A percentile compares a stretch with the other conserved stretches of the same genome.
phyloP scores from a whole-genome alignment of 495 filamentous ascomycete species.

The Aspergillus taichungensis region DNA sequence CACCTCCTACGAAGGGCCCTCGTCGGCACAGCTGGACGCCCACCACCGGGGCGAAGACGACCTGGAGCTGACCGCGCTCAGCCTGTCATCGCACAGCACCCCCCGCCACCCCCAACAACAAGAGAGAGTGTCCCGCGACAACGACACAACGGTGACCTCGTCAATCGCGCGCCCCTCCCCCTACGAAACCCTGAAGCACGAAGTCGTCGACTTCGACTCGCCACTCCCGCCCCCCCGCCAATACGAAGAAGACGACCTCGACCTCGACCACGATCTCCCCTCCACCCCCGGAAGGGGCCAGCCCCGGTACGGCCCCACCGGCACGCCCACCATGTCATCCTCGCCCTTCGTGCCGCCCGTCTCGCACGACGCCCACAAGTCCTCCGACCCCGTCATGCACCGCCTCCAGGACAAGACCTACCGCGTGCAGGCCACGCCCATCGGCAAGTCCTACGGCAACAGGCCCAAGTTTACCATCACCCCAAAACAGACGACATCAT shows the following conservation, averaged over 20 bases:
- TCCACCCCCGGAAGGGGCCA: constrained; percentile 28
- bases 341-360: constrained; percentile 42
- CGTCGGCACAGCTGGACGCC: constrained; percentile 16
- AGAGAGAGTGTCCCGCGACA: constrained; percentile 26
- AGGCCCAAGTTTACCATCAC: constrained; percentile 30
- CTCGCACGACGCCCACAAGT: constrained; percentile 29
- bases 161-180: constrained; percentile 44
- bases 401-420: constrained; percentile 88
- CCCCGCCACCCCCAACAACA: constrained; percentile 42
- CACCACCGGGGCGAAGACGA: constrained; percentile 42
- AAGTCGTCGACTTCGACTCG: constrained; percentile 20
- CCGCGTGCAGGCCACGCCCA: constrained; percentile 83
- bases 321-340: constrained; percentile 27
- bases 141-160: constrained; percentile 52
- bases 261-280: constrained; percentile 19
- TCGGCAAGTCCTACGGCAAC: constrained; percentile 39
- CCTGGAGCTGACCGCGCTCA: constrained; percentile 41
- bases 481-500: constrained; percentile 21
- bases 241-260: constrained; percentile 31
- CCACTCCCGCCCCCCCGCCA: constrained; percentile 6
- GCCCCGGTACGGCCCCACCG: background rate
- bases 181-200: constrained; percentile 21
- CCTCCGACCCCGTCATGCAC: constrained; percentile 70
- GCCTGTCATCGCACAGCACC: constrained; percentile 44
- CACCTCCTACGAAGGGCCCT: constrained; percentile 30